Evolutionary conservation across 2,329 filamentous ascomycete species (phyloP).

Genomic region (Fonsecaea erecta): DNA sequence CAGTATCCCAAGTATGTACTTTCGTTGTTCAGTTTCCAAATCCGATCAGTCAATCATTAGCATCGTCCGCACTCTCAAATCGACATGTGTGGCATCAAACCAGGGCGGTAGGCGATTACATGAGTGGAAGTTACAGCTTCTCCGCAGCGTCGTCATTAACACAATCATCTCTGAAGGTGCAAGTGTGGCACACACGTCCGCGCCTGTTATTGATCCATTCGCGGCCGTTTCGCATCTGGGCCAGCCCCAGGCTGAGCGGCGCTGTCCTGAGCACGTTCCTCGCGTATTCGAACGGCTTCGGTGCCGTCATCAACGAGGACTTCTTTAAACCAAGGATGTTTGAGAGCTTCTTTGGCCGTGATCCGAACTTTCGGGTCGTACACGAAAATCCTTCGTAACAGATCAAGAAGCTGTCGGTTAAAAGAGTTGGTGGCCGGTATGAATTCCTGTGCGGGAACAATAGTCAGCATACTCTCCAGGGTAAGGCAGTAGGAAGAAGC

Average conservation of each 20-base stretch:
- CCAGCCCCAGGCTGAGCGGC: conserved; percentile 37
- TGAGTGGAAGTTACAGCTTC: background rate
- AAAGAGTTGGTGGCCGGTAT: conserved; percentile 64
- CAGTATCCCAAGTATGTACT: background rate
- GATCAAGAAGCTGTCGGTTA: conserved; percentile 66
- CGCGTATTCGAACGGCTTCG: conserved; percentile 64
- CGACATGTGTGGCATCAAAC: background rate
- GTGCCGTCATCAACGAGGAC: conserved; percentile 68
- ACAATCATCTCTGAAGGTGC: background rate
- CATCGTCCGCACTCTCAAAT: background rate
- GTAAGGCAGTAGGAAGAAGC: background rate
- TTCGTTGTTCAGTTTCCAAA: background rate
- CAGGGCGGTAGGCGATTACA: background rate
- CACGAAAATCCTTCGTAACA: conserved; percentile 67
- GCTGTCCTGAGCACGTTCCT: no score
- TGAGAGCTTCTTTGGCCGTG: conserved; percentile 66
- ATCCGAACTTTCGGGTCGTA: conserved; percentile 70
- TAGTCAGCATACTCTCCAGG: conserved; percentile 31
- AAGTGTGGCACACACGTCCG: background rate
- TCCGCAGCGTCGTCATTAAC: background rate
- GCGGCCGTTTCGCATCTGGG: conserved; percentile 33
- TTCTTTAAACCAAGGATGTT: conserved; percentile 71
- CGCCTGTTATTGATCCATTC: conserved; percentile 22
- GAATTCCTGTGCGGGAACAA: conserved; percentile 57
- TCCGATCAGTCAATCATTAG: conserved; percentile 1